Conservation (phyloP, 1,139 yeast genomes). For the Hyphopichia khmerensis region DNA sequence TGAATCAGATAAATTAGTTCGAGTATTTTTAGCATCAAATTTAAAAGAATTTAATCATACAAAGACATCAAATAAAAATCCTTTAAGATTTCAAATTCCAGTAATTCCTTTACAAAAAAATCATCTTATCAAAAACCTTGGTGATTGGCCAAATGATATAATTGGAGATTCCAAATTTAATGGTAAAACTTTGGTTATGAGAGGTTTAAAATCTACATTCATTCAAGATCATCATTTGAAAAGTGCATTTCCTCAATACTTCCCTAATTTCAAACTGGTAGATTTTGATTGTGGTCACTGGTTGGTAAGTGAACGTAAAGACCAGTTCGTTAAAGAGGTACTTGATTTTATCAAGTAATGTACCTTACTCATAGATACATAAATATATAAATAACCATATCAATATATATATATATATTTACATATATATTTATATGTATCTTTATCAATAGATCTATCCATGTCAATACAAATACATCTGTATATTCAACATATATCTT, state of each 20-base stretch:
- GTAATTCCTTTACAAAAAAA: constrained; percentile 26
- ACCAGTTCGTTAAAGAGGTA: constrained; percentile 29
- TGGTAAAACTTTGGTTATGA: constrained; percentile 42
- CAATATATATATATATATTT: too few relatives aligned
- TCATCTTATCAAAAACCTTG: constrained; percentile 23
- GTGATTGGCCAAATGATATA: constrained; percentile 51
- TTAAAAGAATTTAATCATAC: constrained; percentile 14
- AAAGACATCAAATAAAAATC: too few relatives aligned
- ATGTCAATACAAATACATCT: too few relatives aligned
- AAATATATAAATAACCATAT: too few relatives aligned
- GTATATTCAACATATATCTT: too few relatives aligned
- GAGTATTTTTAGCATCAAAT: constrained; percentile 31
- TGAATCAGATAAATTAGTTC: constrained; percentile 22
- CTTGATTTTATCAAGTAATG: background rate
- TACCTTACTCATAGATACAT: too few relatives aligned
- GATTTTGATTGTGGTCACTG: constrained; percentile 48
- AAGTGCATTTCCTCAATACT: constrained; percentile 33
- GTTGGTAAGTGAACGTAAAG: constrained; percentile 42
- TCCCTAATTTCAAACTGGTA: constrained; percentile 22
- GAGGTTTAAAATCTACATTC: constrained; percentile 42
- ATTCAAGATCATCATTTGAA: constrained; percentile 24
- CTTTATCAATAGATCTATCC: too few relatives aligned
- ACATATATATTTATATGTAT: too few relatives aligned
- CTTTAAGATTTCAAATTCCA: constrained; percentile 19
- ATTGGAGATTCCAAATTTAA: constrained; percentile 15